Evolutionary conservation across 352 stramenopile species (phyloP), one percentile per base, ranked within the genome.

Genomic region (Pythium plurisporium): DNA sequence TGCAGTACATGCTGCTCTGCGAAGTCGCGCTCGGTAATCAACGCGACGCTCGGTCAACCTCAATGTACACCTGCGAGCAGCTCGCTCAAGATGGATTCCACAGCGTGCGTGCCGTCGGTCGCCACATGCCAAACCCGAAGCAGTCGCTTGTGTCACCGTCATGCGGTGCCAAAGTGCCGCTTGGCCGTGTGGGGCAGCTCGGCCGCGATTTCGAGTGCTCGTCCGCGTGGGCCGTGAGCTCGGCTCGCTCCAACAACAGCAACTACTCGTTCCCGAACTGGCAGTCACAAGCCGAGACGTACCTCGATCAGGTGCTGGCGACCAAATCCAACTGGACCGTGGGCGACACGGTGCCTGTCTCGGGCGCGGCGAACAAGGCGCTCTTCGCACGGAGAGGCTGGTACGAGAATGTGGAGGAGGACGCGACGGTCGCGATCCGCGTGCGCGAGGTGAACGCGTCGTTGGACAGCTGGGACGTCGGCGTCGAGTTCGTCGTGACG

Each of bases 1-100:
- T 89, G 0, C 70, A 79, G 55, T 92, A 89, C 59, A 76, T 92
- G 62, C 65, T 93, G 11, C 49, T 87, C 14, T 93, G 82, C 37
- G 74, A 93, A 46, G 82, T 93, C 6, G 59, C 79, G 15, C 33
- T 83, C 5, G 82, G 82, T n/a, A n/a, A n/a, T n/a, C n/a, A n/a
- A n/a, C n/a, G n/a, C n/a, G n/a, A n/a, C n/a, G n/a, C n/a, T n/a
- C n/a, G n/a, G n/a, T n/a, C n/a, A n/a, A n/a, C n/a, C 9, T 59
- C 71, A 1, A 51, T 75, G 1, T 78, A 69, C 3, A 54, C 79
- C 29, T 34, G 84, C 3, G 58, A 19, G 4, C 31, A 14, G 0
- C 7, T 41, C 10, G 15, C 38, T 4, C 27, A 64, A 36, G 31
- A 67, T 33, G 69, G 67, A 29, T 73, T 78, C 27, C 69, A 87